Percentiles rank a stretch among this genome's conserved stretches.
Conservation (phyloP, 2,329 filamentous ascomycete genomes). For the Herpotrichia juniperi region DNA sequence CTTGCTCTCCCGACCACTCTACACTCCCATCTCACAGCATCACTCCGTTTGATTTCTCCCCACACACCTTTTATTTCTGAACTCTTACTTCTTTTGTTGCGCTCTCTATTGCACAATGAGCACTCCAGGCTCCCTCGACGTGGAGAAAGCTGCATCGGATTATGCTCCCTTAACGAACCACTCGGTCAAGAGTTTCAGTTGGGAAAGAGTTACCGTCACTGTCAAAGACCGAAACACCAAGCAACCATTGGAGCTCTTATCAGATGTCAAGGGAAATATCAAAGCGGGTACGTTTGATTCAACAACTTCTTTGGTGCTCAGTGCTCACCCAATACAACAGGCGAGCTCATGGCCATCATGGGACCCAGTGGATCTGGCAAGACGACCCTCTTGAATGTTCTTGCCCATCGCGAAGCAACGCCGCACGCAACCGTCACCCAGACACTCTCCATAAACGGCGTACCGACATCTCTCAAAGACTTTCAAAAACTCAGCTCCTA, state of each 20-base stretch:
- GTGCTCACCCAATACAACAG: slow-evolving; percentile 48
- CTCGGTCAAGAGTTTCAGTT: slow-evolving; percentile 68
- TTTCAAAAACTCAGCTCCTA: slow-evolving; percentile 75
- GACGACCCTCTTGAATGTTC: slow-evolving; percentile 81
- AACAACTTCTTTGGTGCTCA: slow-evolving; percentile 30
- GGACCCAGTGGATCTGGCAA: slow-evolving; percentile 76
- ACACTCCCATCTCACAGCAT: no score
- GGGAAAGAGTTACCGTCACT: slow-evolving; percentile 70
- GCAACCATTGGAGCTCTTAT: slow-evolving; percentile 66
- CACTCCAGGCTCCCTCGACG: slow-evolving; percentile 32
- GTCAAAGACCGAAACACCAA: slow-evolving; percentile 75
- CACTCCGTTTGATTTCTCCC: no score
- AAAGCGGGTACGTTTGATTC: slow-evolving; percentile 59
- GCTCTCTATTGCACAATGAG: background rate
- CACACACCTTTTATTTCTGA: background rate
- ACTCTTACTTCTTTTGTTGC: background rate
- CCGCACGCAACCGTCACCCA: slow-evolving; percentile 62
- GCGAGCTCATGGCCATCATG: slow-evolving; percentile 80
- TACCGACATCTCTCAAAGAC: slow-evolving; percentile 54
- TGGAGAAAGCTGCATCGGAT: slow-evolving; percentile 53
- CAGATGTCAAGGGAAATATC: slow-evolving; percentile 67
- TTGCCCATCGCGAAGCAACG: slow-evolving; percentile 67
- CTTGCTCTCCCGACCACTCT: no score
- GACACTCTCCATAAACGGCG: slow-evolving; percentile 68
- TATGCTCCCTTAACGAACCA: slow-evolving; percentile 66